Conservation (phyloP, 805 yeast genomes). For the Zygosaccharomyces pseudorouxii region DNA sequence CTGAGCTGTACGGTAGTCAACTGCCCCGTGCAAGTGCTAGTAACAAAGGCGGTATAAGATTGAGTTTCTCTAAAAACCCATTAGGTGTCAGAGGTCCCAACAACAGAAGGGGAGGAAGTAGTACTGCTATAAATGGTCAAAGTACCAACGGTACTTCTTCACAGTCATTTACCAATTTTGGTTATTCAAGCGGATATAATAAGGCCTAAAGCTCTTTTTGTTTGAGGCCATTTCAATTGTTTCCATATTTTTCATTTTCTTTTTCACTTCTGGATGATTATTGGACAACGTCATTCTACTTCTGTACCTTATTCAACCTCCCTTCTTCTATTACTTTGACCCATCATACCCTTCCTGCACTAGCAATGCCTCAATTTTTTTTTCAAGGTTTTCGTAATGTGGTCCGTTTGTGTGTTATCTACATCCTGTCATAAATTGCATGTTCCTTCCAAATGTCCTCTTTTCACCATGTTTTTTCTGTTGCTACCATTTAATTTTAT, state of each 20-base stretch:
- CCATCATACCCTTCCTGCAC: neutral
- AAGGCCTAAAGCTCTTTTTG: conserved; percentile 5
- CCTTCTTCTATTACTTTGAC: neutral
- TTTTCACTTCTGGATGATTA: neutral
- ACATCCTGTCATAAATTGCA: conserved; percentile 1
- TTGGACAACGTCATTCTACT: neutral
- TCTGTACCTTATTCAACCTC: neutral
- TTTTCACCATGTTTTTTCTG: conserved; percentile 1
- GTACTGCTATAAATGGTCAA: conserved; percentile 17
- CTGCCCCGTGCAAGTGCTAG: conserved; percentile 64
- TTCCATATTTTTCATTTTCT: conserved; percentile 1
- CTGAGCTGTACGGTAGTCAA: conserved; percentile 89
- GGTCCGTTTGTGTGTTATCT: conserved; percentile 3
- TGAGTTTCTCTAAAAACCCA: conserved; percentile 93
- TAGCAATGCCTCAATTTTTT: neutral
- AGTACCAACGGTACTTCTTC: conserved; percentile 12
- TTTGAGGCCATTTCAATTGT: neutral
- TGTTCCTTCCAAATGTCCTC: neutral
- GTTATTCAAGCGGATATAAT: conserved; percentile 18
- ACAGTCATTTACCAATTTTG: conserved; percentile 13
- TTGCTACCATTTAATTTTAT: neutral
- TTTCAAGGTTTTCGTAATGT: neutral
- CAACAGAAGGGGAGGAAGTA: conserved; percentile 39
- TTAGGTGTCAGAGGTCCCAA: conserved; percentile 86
- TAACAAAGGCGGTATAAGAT: conserved; percentile 85